Evolutionary conservation across 2,329 filamentous ascomycete species (phyloP), one percentile per base, ranked within the genome.

Genomic region (Fusarium mangiferae): DNA sequence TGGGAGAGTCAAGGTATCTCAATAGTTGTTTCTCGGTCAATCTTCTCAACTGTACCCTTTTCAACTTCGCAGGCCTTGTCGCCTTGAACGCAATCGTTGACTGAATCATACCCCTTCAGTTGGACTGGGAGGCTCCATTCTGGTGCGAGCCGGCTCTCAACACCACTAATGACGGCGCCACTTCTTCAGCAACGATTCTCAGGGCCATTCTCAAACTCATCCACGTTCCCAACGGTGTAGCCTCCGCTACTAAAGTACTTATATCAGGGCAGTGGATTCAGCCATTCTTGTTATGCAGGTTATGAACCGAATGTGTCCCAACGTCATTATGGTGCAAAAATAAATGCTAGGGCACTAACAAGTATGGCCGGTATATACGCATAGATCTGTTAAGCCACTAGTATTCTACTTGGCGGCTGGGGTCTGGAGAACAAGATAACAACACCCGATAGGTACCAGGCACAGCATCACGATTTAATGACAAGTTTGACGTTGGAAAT

Each of bases 361-460:
- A 3, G 3, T 3, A 4, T 7, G 5, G 24, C 1, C 3, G 18
- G 4, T 2, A 28, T 4, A 4, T n/a, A 0, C 2, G 3, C 3
- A 18, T 7, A 18, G 1, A 26, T 18, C 7, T 22, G 24, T n/a
- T 39, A 54, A 26, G 3, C 2, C 20, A 13, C 24, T 54, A 54
- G 24, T 26, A 2, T 20, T 3, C 3, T 15, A 11, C 12, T 20
- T 15, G 4, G 17, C 6, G 2, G 6, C 14, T 5, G 0, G 7
- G 11, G 1, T n/a, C 6, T 13, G 10, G 14, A 4, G 7, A 36
- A 26, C 14, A 36, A 22, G 30, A 36, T 8, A 13, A 7, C 24
- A 18, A 10, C 13, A 38, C 10, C 24, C 3, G 7, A 22, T 17
- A 12, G 14, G 10, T 2, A 38, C 3, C 13, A 22, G 14, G 10